phyloP scores from a whole-genome alignment of 2,329 filamentous ascomycete genomes.

The Neospermospora avenae region DNA sequence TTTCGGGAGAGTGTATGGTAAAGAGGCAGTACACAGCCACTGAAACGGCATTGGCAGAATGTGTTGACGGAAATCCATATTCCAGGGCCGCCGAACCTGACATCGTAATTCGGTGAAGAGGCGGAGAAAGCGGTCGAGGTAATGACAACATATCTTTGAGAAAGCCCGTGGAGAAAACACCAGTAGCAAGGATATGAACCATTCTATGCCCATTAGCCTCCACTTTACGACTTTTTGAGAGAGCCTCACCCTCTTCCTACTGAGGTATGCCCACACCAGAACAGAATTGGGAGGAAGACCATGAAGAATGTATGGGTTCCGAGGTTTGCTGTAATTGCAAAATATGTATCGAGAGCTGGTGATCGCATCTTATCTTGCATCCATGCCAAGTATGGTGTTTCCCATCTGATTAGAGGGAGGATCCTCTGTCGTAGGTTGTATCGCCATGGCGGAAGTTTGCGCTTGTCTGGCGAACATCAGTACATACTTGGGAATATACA shows the following conservation, averaged over 20 bases:
- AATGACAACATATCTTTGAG: constrained; percentile 92
- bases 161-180: constrained; percentile 87
- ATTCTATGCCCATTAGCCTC: constrained; percentile 43
- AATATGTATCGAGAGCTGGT: constrained; percentile 88
- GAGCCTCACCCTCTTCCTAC: constrained; percentile 81
- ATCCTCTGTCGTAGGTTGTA: constrained; percentile 77
- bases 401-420: constrained; percentile 86
- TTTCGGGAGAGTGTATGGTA: constrained; percentile 63
- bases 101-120: constrained; percentile 93
- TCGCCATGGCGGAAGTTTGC: constrained; percentile 81
- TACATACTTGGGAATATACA: not conserved
- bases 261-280: constrained; percentile 89
- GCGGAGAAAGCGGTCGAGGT: constrained; percentile 86
- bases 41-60: constrained; percentile 94
- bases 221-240: constrained; percentile 20
- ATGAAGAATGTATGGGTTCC: constrained; percentile 99
- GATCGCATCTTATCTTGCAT: constrained; percentile 78
- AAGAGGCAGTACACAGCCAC: constrained; percentile 83
- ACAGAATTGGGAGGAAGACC: constrained; percentile 88
- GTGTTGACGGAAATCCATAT: constrained; percentile 95
- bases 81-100: constrained; percentile 92
- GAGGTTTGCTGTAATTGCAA: constrained; percentile 92
- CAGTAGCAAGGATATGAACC: constrained; percentile 72
- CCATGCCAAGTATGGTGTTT: constrained; percentile 89
- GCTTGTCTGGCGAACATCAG: constrained; percentile 59